Conservation (phyloP, 2,329 filamentous ascomycete genomes). For the Tolypocladium cylindrosporum region DNA sequence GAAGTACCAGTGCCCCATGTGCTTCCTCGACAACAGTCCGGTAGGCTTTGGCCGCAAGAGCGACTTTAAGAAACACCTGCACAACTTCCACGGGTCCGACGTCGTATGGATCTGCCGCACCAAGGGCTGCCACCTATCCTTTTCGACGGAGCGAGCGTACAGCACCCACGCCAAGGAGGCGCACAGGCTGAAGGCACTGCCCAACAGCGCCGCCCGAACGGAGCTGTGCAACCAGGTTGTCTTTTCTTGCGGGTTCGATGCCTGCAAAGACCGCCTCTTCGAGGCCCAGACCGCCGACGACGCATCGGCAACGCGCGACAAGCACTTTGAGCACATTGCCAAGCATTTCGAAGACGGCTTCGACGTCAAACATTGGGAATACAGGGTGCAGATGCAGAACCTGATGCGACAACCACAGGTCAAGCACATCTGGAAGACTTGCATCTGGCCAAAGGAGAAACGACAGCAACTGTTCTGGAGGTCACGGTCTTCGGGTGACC, state of each 20-base stretch:
- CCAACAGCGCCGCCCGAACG: constrained; percentile 28
- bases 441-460: constrained; percentile 34
- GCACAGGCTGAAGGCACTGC: constrained; percentile 29
- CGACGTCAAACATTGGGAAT: constrained; percentile 32
- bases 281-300: constrained; percentile 27
- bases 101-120: constrained; percentile 32
- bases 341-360: constrained; percentile 35
- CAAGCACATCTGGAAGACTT: constrained; percentile 34
- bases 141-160: constrained; percentile 34
- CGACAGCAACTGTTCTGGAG: constrained; percentile 29
- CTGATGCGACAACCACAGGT: constrained; percentile 31
- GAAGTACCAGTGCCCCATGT: constrained; percentile 35
- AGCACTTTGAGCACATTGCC: constrained; percentile 36
- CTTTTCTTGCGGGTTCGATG: constrained; percentile 32
- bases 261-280: constrained; percentile 32
- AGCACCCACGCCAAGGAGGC: constrained; percentile 32
- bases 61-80: constrained; percentile 39
- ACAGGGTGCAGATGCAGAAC: constrained; percentile 32
- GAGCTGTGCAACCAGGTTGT: constrained; percentile 33
- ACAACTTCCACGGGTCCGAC: constrained; percentile 35
- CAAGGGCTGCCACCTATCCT: constrained; percentile 29
- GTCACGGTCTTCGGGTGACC: constrained; percentile 29
- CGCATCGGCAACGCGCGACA: constrained; percentile 26
- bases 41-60: constrained; percentile 36
- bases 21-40: constrained; percentile 33